Evolutionary conservation across 768 basidiomycete species (phyloP).

Genomic region (Lepiota venenata): DNA sequence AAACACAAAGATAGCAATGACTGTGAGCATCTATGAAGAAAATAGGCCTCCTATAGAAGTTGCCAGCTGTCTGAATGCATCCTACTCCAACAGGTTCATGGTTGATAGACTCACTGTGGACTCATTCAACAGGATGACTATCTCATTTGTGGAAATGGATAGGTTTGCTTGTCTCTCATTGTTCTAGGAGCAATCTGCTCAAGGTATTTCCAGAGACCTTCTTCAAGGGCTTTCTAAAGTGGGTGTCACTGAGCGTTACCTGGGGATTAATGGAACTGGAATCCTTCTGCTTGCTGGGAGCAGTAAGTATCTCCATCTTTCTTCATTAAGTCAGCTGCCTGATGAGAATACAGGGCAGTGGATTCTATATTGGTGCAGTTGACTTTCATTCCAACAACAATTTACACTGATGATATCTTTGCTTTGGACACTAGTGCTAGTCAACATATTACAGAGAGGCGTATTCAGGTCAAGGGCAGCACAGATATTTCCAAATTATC

Average conservation of each 20-base stretch:
- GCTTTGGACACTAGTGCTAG: constrained; percentile 52
- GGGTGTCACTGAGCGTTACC: constrained; percentile 42
- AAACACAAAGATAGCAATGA: not conserved
- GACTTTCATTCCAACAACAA: not conserved
- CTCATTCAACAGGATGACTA: constrained; percentile 10
- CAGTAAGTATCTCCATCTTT: constrained; percentile 1
- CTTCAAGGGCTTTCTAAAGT: constrained; percentile 35
- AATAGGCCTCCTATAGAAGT: constrained; percentile 42
- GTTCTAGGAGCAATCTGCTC: not conserved
- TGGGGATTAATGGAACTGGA: constrained; percentile 36
- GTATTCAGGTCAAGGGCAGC: constrained; percentile 70
- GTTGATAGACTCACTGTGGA: too few species aligned
- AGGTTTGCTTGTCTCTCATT: constrained; percentile 21
- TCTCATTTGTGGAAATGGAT: constrained; percentile 28
- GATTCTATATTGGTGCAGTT: constrained; percentile 32
- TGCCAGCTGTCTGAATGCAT: constrained; percentile 46
- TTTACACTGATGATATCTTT: not conserved
- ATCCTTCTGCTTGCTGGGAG: constrained; percentile 24
- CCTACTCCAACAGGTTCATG: constrained; percentile 34
- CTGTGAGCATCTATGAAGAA: constrained; percentile 37
- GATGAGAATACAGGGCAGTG: constrained; percentile 19
- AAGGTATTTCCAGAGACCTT: constrained; percentile 20
- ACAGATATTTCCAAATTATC: constrained; percentile 43
- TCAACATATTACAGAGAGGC: constrained; percentile 58
- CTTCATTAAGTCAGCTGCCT: too few species aligned